phyloP scores from a whole-genome alignment of 305 asterid genomes.

The Solanum hybrid region DNA sequence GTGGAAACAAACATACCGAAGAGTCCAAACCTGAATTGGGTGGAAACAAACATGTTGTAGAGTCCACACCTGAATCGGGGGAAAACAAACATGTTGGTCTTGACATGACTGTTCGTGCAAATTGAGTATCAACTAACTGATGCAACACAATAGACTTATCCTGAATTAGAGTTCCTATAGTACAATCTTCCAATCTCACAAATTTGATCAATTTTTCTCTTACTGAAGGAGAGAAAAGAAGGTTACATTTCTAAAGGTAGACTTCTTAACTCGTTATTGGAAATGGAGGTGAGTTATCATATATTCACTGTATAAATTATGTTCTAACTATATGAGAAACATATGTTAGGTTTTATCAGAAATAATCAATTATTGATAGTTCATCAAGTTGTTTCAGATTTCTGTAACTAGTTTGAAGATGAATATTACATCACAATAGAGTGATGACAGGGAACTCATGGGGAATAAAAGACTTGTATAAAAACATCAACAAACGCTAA shows the following conservation, averaged over 20 bases:
- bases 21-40: conserved; percentile 42
- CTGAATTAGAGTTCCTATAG: background rate
- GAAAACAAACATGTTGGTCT: background rate
- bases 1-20: background rate
- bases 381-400: background rate
- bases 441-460: background rate
- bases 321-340: background rate
- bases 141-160: background rate
- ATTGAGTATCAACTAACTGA: conserved; percentile 21
- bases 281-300: background rate
- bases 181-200: background rate
- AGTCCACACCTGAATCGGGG: background rate
- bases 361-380: background rate
- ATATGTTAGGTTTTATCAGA: background rate
- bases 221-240: background rate
- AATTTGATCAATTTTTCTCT: background rate
- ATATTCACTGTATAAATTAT: background rate
- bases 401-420: background rate
- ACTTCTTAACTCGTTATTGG: background rate
- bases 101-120: conserved; percentile 54
- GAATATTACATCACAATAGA: background rate
- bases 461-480: background rate
- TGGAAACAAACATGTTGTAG: conserved; percentile 30
- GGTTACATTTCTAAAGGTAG: background rate
- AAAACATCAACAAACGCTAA: no score